Percentiles rank a stretch among this genome's conserved stretches.
These are phyloP conservation scores for Macadamia tetraphylla DNA, from an alignment of 164 flowering plant species.

Conservation along the genomic window DNA sequence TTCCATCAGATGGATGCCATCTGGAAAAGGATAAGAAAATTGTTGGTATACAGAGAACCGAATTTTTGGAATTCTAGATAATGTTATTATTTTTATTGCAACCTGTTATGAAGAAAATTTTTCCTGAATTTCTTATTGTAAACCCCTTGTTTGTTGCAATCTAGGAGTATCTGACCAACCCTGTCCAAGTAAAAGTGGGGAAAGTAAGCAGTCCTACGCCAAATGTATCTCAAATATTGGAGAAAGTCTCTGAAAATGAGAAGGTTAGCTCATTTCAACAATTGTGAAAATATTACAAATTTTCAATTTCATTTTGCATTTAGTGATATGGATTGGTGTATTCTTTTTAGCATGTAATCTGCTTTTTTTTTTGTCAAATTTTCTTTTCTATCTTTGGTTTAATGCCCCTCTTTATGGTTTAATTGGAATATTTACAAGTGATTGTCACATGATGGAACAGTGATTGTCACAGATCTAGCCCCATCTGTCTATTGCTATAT, in stretches of 20 bases:
- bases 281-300: neutral
- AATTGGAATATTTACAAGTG: neutral
- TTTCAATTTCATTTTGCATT: neutral
- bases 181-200: slow-evolving; percentile 66
- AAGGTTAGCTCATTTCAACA: slow-evolving; percentile 33
- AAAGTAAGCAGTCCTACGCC: slow-evolving; percentile 64
- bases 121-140: neutral
- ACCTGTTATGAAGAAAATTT: neutral
- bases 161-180: slow-evolving; percentile 50
- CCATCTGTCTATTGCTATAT: too few species aligned
- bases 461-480: neutral
- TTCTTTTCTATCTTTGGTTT: neutral
- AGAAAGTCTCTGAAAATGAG: slow-evolving; percentile 50
- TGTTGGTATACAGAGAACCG: too few species aligned
- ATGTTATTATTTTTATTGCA: neutral
- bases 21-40: too few species aligned
- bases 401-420: neutral
- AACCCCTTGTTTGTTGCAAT: neutral
- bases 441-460: neutral
- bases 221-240: slow-evolving; percentile 48
- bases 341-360: neutral
- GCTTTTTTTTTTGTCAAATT: neutral
- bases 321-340: neutral
- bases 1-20: too few species aligned
- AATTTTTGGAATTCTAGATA: neutral